Base-by-base conservation (phyloP, 2,329 filamentous ascomycete species). In the Seiridium cupressi region DNA sequence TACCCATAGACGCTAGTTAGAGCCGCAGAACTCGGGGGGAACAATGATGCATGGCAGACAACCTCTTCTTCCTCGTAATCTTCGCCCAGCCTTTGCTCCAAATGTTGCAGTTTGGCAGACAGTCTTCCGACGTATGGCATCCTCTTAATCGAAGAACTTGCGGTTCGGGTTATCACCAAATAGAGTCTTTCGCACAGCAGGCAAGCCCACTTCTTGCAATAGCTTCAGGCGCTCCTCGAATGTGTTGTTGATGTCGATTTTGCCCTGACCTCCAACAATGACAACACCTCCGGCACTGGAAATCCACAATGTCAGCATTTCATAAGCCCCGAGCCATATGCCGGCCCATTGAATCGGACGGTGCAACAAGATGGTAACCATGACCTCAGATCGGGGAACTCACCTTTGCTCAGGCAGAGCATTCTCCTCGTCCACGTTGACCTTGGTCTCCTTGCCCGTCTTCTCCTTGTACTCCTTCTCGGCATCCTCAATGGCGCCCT, bases 181-280 rank as follows among this genome's bases (percentile, higher is more conserved):
- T 61, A 99, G 83, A 13, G 90, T 90, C 75, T 90, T 86, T 72
- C 95, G 86, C 70, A 99, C 89, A 49, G 88, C 88, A 11, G 95
- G 95, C 61, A 97, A 85, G 56, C 92, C 91, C 67, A 91, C 90
- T 60, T 89, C 88, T 78, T 97, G 90, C 65, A 98, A 86, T 62
- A 98, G 83, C 71, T 85, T 86, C 76, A 99, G 82, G 66, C 95
- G 89, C 74, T 96, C 91, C 74, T 98, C 95, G 68, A 98, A 91
- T 59, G 95, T 98, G 82, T 99, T 98, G 85, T 97, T 93, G 77
- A 99, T 94, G 71, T 97, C 93, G 74, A 99, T 98, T 84, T 94
- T 97, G 74, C 95, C 95, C 65, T 83, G 84, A 67, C 90, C 89
- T 65, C 93, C 92, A 59, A 96, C 78, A 65, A 99, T 87, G 61